Conservation (phyloP, 2,329 filamentous ascomycete genomes). For the Diplocarpon rosae region DNA sequence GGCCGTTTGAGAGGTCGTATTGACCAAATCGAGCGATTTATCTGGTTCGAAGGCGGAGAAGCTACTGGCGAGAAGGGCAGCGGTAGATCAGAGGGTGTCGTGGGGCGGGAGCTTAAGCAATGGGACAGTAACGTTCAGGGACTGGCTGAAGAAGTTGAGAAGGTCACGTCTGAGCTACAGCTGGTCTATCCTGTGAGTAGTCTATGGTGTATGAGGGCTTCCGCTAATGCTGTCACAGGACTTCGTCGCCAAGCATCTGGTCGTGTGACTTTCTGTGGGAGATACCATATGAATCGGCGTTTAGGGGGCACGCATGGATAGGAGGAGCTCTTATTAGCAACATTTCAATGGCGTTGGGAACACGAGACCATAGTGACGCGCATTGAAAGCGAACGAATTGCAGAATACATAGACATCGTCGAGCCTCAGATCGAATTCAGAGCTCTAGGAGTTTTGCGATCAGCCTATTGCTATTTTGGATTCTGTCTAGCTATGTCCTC, state of each 20-base stretch:
- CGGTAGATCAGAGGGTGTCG: conserved; percentile 49
- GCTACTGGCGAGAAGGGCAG: conserved; percentile 59
- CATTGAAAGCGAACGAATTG: not conserved
- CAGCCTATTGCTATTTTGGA: too few species aligned
- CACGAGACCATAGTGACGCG: conserved; percentile 10
- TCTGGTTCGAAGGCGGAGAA: conserved; percentile 73
- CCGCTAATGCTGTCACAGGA: conserved; percentile 31
- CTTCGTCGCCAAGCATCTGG: conserved; percentile 44
- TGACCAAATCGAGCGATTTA: conserved; percentile 82
- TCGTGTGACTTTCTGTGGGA: conserved; percentile 27
- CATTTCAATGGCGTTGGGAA: conserved; percentile 18
- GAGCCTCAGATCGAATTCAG: not conserved
- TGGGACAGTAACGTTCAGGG: conserved; percentile 88
- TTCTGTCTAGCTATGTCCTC: too few species aligned
- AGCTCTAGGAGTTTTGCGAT: too few species aligned
- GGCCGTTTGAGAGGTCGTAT: conserved; percentile 79
- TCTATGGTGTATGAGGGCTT: not conserved
- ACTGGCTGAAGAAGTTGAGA: conserved; percentile 81
- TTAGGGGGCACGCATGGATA: conserved; percentile 15
- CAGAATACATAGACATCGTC: conserved; percentile 3
- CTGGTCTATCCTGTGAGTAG: conserved; percentile 61
- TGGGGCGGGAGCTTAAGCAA: conserved; percentile 62
- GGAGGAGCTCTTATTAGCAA: conserved; percentile 12
- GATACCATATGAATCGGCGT: conserved; percentile 16
- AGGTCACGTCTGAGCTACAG: conserved; percentile 70